These are phyloP conservation scores for Reutealis trisperma DNA, from an alignment of 345 rosid genomes.

Conservation along the genomic window DNA sequence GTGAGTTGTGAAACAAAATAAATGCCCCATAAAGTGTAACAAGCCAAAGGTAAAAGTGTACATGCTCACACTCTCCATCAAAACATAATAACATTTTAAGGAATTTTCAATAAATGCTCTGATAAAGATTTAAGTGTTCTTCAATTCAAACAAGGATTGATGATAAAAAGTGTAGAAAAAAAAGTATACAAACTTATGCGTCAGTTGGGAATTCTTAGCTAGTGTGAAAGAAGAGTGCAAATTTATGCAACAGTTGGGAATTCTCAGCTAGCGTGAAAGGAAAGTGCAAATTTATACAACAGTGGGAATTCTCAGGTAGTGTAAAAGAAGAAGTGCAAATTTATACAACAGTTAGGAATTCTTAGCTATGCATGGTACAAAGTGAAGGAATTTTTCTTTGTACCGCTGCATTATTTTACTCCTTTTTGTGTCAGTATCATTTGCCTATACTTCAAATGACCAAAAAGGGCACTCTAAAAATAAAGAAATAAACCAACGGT, in stretches of 20 bases:
- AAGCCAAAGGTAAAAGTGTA: background rate
- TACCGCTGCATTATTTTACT: background rate
- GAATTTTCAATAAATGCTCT: background rate
- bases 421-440: background rate
- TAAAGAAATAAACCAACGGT: background rate
- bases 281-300: background rate
- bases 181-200: background rate
- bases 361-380: background rate
- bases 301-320: background rate
- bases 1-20: conserved; percentile 6
- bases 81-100: background rate
- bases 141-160: conserved; percentile 11
- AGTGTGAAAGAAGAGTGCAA: background rate
- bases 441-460: background rate
- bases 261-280: background rate
- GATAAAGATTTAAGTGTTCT: background rate
- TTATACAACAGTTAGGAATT: background rate
- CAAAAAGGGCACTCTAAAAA: background rate
- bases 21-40: background rate
- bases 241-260: background rate
- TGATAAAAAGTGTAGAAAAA: background rate
- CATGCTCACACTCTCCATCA: background rate
- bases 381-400: background rate
- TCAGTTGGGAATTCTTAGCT: background rate
- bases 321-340: background rate